A percentile compares a stretch with the other conserved stretches of the same genome.
These are phyloP conservation scores for Rhizoclosmatium sp. DNA, from an alignment of 192 early-diverging fungal species.

Conservation along the genomic window DNA sequence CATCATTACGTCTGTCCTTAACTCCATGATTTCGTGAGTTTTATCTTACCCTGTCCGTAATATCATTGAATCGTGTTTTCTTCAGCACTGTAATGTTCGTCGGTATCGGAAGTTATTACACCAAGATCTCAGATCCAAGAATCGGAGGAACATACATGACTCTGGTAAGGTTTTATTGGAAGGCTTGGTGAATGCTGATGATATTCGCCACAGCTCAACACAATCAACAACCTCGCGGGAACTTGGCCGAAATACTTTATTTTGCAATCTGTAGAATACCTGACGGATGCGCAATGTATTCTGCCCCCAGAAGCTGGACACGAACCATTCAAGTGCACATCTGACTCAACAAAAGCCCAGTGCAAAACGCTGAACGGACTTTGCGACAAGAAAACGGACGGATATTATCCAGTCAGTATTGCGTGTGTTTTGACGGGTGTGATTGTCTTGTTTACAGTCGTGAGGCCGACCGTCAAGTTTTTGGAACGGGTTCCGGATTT, in stretches of 20 bases:
- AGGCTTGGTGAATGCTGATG: not conserved
- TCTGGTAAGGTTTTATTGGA: conserved; percentile 35
- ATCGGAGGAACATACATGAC: conserved; percentile 81
- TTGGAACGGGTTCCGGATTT: conserved; percentile 51
- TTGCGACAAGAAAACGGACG: conserved; percentile 79
- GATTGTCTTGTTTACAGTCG: conserved; percentile 40
- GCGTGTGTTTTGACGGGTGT: conserved; percentile 76
- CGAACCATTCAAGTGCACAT: conserved; percentile 64
- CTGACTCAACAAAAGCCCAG: conserved; percentile 65
- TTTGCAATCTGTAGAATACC: conserved; percentile 88
- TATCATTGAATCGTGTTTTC: conserved; percentile 19
- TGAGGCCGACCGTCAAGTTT: conserved; percentile 41
- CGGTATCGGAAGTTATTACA: conserved; percentile 92
- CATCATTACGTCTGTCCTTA: conserved; percentile 78
- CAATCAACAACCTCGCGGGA: conserved; percentile 95
- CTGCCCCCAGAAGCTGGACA: conserved; percentile 50
- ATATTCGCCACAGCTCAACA: conserved; percentile 73
- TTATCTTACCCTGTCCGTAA: not conserved
- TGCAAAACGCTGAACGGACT: conserved; percentile 72
- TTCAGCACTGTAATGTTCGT: conserved; percentile 94
- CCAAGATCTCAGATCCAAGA: conserved; percentile 92
- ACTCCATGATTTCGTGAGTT: conserved; percentile 79
- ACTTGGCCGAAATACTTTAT: conserved; percentile 97
- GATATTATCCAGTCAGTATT: conserved; percentile 84
- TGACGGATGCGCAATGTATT: conserved; percentile 81